Evolutionary conservation across 177 flowering plant species (phyloP), one percentile per base, ranked within the genome.

Genomic region (Vitis hybrid): DNA sequence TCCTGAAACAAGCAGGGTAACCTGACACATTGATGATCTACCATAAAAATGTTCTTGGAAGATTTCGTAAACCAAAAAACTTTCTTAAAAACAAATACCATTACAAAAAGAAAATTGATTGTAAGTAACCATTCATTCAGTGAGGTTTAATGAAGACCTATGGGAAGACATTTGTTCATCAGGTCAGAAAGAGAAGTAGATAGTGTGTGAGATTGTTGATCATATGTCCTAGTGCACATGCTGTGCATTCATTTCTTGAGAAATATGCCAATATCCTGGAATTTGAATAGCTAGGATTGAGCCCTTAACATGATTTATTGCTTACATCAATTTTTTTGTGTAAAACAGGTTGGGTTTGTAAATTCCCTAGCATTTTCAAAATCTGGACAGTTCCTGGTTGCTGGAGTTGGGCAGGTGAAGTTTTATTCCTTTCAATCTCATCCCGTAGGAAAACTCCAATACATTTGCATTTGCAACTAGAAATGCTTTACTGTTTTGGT

Each of bases 331-430:
- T 63, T 3, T 51, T 1, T 22, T 16, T 55, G 1, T 67, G 20
- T 56, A 29, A 50, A 31, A 20, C 90, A 95, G 98, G 83, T 65
- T 77, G 99, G 99, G 48, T 96, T 89, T 85, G 94, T 90, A 51
- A 94, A 96, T 80, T 80, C 97, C 15, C 74, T 96, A 75, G 94
- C 92, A 8, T 89, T 96, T 80, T 91, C 98, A 15, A 96, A 83
- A 79, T 92, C 99, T 70, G 98, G 97, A 52, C 74, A 80, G 60
- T 94, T 93, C 75, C 74, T 96, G 39, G 75, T 94, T 63, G 99
- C 98, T 76, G 99, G 92, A 68, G 91, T 89, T 77, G 98, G 95
- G 48, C 85, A 96, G 98, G 99, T 91, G 10, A 77, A 55, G 1
- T 51, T 4, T 39, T 22, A 22, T 39, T 49, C 16, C 26, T 18